These are phyloP conservation scores for Pezicula neosporulosa DNA, from an alignment of 2,329 filamentous ascomycete species.

Conservation along the genomic window DNA sequence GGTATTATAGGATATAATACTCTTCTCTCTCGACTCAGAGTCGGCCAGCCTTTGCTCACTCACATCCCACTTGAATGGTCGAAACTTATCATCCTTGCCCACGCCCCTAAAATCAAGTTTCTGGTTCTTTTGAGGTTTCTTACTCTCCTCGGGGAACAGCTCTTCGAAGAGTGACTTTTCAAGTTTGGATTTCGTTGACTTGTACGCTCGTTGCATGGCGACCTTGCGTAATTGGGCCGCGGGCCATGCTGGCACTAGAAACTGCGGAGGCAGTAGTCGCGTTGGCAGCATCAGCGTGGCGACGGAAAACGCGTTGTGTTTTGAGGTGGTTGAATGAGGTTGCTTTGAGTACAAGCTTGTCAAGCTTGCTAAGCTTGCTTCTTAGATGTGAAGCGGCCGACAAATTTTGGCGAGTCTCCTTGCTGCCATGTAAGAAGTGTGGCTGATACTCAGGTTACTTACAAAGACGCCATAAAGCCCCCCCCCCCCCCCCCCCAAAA, in stretches of 20 bases:
- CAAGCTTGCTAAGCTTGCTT: too few relatives aligned
- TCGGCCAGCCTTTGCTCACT: background rate
- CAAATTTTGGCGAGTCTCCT: constrained; percentile 4
- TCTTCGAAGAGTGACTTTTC: constrained; percentile 38
- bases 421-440: background rate
- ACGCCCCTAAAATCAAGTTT: background rate
- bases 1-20: background rate
- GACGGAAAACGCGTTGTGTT: constrained; percentile 21
- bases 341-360: background rate
- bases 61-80: background rate
- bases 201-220: constrained; percentile 3
- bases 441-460: too few relatives aligned
- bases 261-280: constrained; percentile 37
- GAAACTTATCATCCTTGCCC: background rate
- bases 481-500: too few relatives aligned
- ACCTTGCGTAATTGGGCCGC: constrained; percentile 25
- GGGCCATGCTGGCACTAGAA: constrained; percentile 37
- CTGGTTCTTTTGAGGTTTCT: background rate
- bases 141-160: constrained; percentile 47
- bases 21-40: background rate
- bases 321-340: background rate
- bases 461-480: too few relatives aligned
- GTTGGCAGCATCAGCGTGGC: constrained; percentile 39
- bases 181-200: constrained; percentile 1
- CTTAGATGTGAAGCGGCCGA: constrained; percentile 2